Percentiles rank a stretch among this genome's conserved stretches.
Conservation (phyloP, 169 alveolate species). For the Haemoproteus tartakovskyi region DNA sequence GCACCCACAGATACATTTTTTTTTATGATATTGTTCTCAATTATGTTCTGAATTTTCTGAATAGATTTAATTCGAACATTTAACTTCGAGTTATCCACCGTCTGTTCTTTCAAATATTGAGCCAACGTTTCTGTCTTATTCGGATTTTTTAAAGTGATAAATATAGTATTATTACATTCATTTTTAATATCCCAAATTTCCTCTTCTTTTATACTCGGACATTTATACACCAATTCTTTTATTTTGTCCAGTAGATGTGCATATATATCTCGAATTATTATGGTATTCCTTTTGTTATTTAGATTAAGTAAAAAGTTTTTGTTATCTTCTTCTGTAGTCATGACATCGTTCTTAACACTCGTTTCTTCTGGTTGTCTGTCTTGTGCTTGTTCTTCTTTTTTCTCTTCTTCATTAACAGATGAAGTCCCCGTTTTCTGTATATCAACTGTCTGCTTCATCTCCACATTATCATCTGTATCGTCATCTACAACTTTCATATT, state of each 20-base stretch:
- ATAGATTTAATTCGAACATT: slow-evolving; percentile 57
- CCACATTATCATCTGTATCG: no score
- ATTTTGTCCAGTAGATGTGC: slow-evolving; percentile 36
- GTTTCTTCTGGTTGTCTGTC: not conserved
- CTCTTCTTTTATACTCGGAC: slow-evolving; percentile 26
- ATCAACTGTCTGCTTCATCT: not conserved
- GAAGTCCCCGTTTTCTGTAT: no score
- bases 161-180: slow-evolving; percentile 59
- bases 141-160: slow-evolving; percentile 55
- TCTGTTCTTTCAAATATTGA: slow-evolving; percentile 45
- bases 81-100: slow-evolving; percentile 41
- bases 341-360: not conserved
- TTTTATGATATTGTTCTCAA: slow-evolving; percentile 52
- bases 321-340: slow-evolving; percentile 11
- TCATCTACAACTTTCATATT: no score
- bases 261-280: slow-evolving; percentile 43
- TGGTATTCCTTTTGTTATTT: slow-evolving; percentile 43
- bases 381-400: not conserved
- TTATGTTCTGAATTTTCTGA: slow-evolving; percentile 44
- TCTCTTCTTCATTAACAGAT: not conserved
- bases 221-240: slow-evolving; percentile 19
- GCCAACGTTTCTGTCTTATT: slow-evolving; percentile 54
- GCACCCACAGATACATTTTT: no score
- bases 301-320: slow-evolving; percentile 44
- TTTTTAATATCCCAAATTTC: slow-evolving; percentile 36